Conservation (phyloP, 139 green algal genomes). For the Chlorella vulgaris region DNA sequence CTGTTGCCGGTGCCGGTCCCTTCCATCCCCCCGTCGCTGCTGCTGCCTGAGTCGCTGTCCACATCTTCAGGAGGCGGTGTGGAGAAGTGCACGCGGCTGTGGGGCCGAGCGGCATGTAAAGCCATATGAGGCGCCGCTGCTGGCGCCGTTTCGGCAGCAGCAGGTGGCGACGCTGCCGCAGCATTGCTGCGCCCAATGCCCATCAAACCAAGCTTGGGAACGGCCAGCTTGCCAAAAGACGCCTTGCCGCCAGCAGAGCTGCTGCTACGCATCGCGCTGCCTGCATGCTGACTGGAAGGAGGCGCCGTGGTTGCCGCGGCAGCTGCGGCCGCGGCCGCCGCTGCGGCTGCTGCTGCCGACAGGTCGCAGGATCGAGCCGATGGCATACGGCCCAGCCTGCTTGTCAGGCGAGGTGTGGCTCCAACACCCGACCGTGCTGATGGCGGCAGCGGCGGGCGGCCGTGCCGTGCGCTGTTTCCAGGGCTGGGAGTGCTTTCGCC, state of each 20-base stretch:
- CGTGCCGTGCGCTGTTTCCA: slow-evolving; percentile 22
- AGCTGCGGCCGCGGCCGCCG: neutral
- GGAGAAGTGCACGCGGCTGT: slow-evolving; percentile 24
- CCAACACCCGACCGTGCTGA: slow-evolving; percentile 19
- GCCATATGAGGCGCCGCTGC: neutral
- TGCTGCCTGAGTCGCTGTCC: slow-evolving; percentile 13
- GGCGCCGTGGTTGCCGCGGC: neutral
- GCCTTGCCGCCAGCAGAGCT: too few relatives aligned
- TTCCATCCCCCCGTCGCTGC: slow-evolving; percentile 4
- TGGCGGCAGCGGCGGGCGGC: slow-evolving; percentile 34
- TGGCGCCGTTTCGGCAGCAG: neutral
- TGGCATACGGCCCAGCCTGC: slow-evolving; percentile 11
- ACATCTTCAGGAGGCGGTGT: neutral
- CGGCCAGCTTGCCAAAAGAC: neutral
- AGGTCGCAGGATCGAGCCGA: neutral
- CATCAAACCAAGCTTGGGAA: slow-evolving; percentile 28
- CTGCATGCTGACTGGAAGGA: too few relatives aligned
- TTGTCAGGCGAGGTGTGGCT: slow-evolving; percentile 15
- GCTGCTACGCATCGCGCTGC: too few relatives aligned
- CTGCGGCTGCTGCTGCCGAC: neutral
- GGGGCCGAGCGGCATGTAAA: neutral
- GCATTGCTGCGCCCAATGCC: slow-evolving; percentile 7
- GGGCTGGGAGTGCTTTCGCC: slow-evolving; percentile 18
- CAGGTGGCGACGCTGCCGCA: neutral
- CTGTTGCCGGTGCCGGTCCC: neutral